Percentiles rank a stretch among this genome's conserved stretches.
phyloP scores from a whole-genome alignment of 2,329 filamentous ascomycete species.

The Hypocreales sp. region DNA sequence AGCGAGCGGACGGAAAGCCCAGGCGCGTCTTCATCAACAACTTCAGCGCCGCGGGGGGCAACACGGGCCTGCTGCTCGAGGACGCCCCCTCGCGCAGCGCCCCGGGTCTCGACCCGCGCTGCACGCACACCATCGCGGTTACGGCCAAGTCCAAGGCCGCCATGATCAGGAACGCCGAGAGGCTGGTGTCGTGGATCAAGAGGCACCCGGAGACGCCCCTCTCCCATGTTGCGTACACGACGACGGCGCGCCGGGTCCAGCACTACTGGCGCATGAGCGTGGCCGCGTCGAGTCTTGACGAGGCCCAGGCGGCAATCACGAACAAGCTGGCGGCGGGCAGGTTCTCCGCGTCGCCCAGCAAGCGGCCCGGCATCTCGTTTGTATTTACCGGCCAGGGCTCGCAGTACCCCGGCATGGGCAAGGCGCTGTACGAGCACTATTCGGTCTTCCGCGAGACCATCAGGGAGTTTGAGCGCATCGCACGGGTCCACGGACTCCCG shows the following conservation, averaged over 20 bases:
- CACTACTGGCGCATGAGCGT: neutral
- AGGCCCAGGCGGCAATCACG: neutral
- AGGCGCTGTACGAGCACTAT: neutral
- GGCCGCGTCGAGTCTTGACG: neutral
- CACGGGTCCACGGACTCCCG: neutral
- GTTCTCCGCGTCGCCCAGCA: neutral
- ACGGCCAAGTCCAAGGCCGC: constrained; percentile 2
- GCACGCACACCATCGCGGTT: constrained; percentile 1
- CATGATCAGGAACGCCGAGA: neutral
- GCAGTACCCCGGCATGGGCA: neutral
- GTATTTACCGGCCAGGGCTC: neutral
- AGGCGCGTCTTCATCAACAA: constrained; percentile 46
- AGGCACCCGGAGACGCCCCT: neutral
- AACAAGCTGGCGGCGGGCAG: neutral
- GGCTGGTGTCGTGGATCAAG: neutral
- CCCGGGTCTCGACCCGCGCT: neutral
- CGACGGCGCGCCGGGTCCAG: neutral
- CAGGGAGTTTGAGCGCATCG: neutral
- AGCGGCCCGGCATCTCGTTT: neutral
- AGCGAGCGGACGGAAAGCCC: constrained; percentile 26
- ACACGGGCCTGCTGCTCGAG: constrained; percentile 50
- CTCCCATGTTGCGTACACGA: neutral
- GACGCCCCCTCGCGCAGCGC: constrained; percentile 21
- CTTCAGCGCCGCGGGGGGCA: constrained; percentile 57
- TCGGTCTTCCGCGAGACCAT: neutral